phyloP scores from a whole-genome alignment of 306 rosid species.

The Cyclanthera cordifolia region DNA sequence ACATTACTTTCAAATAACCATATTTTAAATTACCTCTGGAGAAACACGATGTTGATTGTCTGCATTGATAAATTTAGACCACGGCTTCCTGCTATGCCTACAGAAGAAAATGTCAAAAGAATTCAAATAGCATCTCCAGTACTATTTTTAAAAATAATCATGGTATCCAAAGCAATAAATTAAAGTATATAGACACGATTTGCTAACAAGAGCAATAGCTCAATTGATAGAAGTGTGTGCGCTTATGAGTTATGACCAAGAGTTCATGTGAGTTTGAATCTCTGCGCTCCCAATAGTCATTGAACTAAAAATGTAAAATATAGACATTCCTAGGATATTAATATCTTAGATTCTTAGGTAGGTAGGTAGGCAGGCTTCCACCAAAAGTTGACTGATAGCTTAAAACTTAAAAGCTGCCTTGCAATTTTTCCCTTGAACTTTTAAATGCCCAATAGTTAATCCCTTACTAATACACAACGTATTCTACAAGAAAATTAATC shows the following conservation, averaged over 20 bases:
- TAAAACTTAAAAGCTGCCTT: neutral
- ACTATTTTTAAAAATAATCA: neutral
- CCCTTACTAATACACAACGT: neutral
- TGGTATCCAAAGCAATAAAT: neutral
- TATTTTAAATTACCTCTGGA: conserved; percentile 50
- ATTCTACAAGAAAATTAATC: neutral
- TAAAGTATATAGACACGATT: too few species aligned
- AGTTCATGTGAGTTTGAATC: too few species aligned
- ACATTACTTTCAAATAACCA: neutral
- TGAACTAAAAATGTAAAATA: too few species aligned
- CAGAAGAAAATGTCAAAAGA: neutral
- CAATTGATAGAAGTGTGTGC: too few species aligned
- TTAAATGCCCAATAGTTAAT: conserved; percentile 10
- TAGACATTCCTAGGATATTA: neutral
- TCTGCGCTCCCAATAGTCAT: too few species aligned
- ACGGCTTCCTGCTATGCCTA: conserved; percentile 98
- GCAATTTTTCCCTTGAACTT: neutral
- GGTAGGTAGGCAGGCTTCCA: neutral
- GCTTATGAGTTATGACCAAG: too few species aligned
- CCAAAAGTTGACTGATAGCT: neutral
- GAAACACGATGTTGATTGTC: conserved; percentile 96
- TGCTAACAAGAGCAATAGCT: too few species aligned
- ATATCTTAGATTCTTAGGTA: neutral
- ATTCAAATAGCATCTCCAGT: neutral
- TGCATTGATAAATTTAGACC: conserved; percentile 84